A percentile compares a stretch with the other conserved stretches of the same genome.
Conservation (phyloP, 768 basidiomycete species). For the Basidioascus undulatus region DNA sequence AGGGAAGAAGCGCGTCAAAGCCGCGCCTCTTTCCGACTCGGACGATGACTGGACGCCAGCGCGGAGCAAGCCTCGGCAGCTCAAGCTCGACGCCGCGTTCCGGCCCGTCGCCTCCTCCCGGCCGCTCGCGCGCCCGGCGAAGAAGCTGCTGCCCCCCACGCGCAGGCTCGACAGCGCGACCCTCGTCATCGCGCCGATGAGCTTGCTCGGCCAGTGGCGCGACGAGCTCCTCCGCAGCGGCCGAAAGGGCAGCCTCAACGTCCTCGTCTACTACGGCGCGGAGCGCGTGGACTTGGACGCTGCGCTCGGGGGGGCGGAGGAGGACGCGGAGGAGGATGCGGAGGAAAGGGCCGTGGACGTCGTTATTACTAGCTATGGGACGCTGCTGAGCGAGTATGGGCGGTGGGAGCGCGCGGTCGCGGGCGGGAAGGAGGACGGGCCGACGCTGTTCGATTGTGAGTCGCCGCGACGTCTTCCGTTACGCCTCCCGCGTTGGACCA, state of each 20-base stretch:
- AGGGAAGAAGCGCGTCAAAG: constrained; percentile 13
- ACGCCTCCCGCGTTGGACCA: no score
- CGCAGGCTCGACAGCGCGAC: constrained; percentile 45
- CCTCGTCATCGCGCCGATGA: constrained; percentile 76
- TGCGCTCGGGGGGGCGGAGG: constrained; percentile 16
- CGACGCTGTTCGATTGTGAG: no score
- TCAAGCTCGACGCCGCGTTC: constrained; percentile 41
- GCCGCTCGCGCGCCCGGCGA: no score
- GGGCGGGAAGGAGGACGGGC: no score
- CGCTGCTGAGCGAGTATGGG: constrained; percentile 61
- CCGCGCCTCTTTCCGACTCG: constrained; percentile 13
- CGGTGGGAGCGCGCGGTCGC: no score
- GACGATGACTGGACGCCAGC: constrained; percentile 12
- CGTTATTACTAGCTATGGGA: constrained; percentile 81
- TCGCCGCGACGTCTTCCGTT: no score
- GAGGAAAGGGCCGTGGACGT: constrained; percentile 37
- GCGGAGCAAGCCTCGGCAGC: constrained; percentile 28
- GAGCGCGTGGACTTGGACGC: constrained; percentile 50
- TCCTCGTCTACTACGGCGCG: constrained; percentile 68
- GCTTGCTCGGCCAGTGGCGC: constrained; percentile 77
- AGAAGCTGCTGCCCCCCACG: constrained; percentile 5
- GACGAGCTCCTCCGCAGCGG: constrained; percentile 70
- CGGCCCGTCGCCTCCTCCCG: constrained; percentile 23
- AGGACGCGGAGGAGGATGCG: constrained; percentile 28
- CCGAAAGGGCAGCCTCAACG: constrained; percentile 38